These are phyloP conservation scores for Lanmaoa rubissima DNA, from an alignment of 768 basidiomycete species.

Conservation along the genomic window DNA sequence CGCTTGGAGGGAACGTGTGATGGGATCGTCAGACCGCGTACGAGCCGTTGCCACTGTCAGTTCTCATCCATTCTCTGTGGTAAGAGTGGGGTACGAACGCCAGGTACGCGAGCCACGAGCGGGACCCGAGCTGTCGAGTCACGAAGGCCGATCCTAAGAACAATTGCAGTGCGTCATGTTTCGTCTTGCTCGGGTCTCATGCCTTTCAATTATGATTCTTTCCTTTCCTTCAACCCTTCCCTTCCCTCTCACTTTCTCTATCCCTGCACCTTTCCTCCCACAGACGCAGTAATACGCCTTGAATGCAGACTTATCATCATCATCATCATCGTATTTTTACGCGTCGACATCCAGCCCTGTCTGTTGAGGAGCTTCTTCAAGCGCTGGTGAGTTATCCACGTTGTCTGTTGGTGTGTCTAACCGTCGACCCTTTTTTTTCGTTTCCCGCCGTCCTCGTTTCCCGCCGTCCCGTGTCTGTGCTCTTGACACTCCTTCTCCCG, in stretches of 20 bases:
- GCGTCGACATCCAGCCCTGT: slow-evolving; percentile 10
- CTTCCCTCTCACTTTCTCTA: background rate
- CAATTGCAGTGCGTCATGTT: too few relatives aligned
- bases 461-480: background rate
- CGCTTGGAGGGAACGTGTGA: too few relatives aligned
- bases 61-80: too few relatives aligned
- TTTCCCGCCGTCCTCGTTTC: background rate
- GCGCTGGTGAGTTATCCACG: slow-evolving; percentile 7
- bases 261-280: background rate
- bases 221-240: background rate
- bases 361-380: slow-evolving; percentile 11
- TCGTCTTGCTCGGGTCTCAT: too few relatives aligned
- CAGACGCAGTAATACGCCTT: background rate
- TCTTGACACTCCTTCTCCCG: background rate
- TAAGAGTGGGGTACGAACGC: too few relatives aligned
- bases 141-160: too few relatives aligned
- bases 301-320: slow-evolving; percentile 11
- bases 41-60: too few relatives aligned
- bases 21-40: too few relatives aligned
- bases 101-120: too few relatives aligned
- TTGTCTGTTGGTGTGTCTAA: background rate
- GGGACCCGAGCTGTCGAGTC: too few relatives aligned
- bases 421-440: background rate
- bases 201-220: background rate
- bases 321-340: background rate